A percentile compares a stretch with the other conserved stretches of the same genome.
These are phyloP conservation scores for Wickerhamomyces sp. DNA, from an alignment of 1,139 yeast genomes.

Conservation along the genomic window DNA sequence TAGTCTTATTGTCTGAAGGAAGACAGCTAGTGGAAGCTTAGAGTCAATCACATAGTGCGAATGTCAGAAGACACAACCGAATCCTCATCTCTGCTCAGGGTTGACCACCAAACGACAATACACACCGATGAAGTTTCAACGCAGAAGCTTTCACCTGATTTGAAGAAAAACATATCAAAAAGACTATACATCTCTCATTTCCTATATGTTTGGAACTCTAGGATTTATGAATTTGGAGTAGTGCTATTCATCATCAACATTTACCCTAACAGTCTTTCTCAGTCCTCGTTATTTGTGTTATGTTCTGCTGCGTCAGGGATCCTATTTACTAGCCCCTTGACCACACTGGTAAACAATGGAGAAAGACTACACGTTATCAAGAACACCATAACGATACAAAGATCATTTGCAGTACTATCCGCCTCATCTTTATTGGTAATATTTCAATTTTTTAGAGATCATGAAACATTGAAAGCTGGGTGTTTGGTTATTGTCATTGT, in stretches of 20 bases:
- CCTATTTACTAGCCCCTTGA: conserved; percentile 24
- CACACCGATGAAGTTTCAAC: no score
- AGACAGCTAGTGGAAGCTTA: no score
- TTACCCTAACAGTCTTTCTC: conserved; percentile 27
- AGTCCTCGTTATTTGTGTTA: conserved; percentile 29
- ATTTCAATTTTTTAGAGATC: conserved; percentile 9
- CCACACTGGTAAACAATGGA: conserved; percentile 24
- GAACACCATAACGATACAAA: conserved; percentile 29
- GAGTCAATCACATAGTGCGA: no score
- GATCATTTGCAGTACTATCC: conserved; percentile 27
- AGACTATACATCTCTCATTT: conserved; percentile 27
- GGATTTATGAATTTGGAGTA: conserved; percentile 32
- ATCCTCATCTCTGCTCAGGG: no score
- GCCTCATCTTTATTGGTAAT: conserved; percentile 21
- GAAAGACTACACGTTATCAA: conserved; percentile 27
- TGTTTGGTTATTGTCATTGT: conserved; percentile 21
- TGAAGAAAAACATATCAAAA: not conserved
- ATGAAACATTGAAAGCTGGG: conserved; percentile 4
- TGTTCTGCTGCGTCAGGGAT: conserved; percentile 27
- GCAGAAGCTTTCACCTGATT: not conserved
- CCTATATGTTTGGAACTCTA: conserved; percentile 31
- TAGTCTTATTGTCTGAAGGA: no score
- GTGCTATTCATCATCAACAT: conserved; percentile 28
- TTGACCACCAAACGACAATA: no score
- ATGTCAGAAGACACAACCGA: no score